These are phyloP conservation scores for Syzygium grande DNA, from an alignment of 345 rosid genomes.

Conservation along the genomic window DNA sequence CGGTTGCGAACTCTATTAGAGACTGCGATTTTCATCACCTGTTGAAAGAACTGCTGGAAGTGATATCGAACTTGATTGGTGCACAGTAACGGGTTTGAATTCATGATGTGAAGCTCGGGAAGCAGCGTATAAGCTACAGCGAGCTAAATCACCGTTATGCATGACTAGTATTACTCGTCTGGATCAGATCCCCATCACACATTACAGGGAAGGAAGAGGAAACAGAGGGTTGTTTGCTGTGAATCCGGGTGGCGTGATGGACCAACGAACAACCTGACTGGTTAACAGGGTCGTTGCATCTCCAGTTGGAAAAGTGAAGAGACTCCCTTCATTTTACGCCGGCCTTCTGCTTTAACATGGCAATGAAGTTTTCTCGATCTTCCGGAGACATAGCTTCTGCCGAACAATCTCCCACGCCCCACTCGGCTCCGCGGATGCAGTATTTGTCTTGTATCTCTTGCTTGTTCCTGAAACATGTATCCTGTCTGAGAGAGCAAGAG, in stretches of 20 bases:
- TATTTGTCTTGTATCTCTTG: conserved; percentile 65
- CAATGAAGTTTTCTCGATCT: conserved; percentile 72
- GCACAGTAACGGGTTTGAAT: background rate
- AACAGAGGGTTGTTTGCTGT: background rate
- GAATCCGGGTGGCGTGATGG: background rate
- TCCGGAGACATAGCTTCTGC: conserved; percentile 69
- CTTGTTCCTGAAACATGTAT: conserved; percentile 41
- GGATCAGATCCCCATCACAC: background rate
- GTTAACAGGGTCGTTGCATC: background rate
- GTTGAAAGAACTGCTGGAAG: no score
- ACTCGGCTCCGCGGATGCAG: conserved; percentile 86
- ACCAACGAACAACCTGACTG: background rate
- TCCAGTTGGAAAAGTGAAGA: background rate
- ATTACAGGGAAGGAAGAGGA: background rate
- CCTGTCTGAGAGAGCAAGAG: background rate
- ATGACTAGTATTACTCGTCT: background rate
- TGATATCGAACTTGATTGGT: no score
- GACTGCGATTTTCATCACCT: no score
- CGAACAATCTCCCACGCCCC: conserved; percentile 98
- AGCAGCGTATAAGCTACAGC: background rate
- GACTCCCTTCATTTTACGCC: conserved; percentile 19
- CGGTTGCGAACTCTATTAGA: no score
- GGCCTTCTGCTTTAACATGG: conserved; percentile 61
- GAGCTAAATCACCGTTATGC: background rate
- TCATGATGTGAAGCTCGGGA: background rate